Evolutionary conservation across 2,329 filamentous ascomycete species (phyloP), one percentile per base, ranked within the genome.

Genomic region (Tolypocladium album): DNA sequence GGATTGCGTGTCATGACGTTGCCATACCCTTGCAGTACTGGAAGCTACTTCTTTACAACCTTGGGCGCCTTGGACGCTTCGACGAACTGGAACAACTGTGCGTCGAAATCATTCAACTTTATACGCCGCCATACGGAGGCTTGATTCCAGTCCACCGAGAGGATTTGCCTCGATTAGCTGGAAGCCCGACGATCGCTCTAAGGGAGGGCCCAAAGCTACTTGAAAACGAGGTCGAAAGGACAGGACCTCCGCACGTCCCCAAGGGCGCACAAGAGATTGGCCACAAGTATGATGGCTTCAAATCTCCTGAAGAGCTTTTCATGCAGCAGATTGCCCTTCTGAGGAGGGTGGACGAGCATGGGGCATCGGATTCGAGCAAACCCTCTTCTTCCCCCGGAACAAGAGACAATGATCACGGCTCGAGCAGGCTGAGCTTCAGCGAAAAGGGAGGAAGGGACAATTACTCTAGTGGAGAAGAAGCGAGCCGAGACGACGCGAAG

Each of bases 71-170:
- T n/a, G 72, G 74, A 13, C 75, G 74, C 17, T 67, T 82, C 13
- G 67, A 73, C 2, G 76, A 80, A n/a, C 65, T 83, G 3, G 75
- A 79, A 57, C 72, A 72, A 43, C 61, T 82, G 2, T 73, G 73
- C 15, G 63, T 78, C 17, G 74, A 79, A 55, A 66, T 83, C 56
- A 69, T 78, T 12, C 67, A 75, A 22, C 61, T 76, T 47, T 77
- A 79, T 63, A 64, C 65, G 31, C 66, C 65, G 59, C 66, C 61
- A n/a, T 53, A 64, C 7, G 61, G 65, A 45, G 69, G 68, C 59
- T 66, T 78, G 43, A 69, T 81, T 40, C 76, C 76, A 0, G 70
- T 82, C 36, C 76, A 82, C 59, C 65, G 69, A 5, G 65, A 68
- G 8, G 80, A 84, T 62, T 65, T 79, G 13, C 80, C 74, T 27